Percentiles rank a stretch among this genome's conserved stretches.
These are phyloP conservation scores for Agaricus subrufescens DNA, from an alignment of 768 basidiomycete species.

Conservation along the genomic window DNA sequence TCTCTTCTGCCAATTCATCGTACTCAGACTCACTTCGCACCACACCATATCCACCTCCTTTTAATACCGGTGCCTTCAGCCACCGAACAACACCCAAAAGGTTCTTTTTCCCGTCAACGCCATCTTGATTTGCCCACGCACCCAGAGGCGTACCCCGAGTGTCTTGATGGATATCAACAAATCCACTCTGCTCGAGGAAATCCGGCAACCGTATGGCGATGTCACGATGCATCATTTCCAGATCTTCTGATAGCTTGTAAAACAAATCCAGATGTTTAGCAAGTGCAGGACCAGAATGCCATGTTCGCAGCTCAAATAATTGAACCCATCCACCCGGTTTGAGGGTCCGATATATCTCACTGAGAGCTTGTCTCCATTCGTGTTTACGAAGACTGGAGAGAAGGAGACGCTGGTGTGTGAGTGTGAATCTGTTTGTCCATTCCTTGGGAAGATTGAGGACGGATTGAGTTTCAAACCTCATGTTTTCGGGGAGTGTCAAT, in stretches of 20 bases:
- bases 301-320: background rate
- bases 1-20: background rate
- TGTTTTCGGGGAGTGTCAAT: background rate
- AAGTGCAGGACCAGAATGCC: background rate
- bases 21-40: constrained; percentile 1
- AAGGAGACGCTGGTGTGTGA: constrained; percentile 6
- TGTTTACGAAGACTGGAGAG: background rate
- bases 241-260: background rate
- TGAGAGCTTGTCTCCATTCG: constrained; percentile 6
- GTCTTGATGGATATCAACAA: background rate
- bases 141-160: background rate
- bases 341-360: background rate
- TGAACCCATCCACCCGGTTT: constrained; percentile 6
- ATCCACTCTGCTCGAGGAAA: background rate
- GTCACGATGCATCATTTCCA: constrained; percentile 1
- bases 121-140: background rate
- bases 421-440: constrained; percentile 8
- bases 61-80: background rate
- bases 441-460: constrained; percentile 3
- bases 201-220: background rate
- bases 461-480: constrained; percentile 1
- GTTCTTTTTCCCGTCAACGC: background rate
- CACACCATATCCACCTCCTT: constrained; percentile 1
- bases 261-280: background rate
- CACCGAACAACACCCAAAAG: background rate